phyloP scores from a whole-genome alignment of 441 rosid species.

The Manihot esculenta region DNA sequence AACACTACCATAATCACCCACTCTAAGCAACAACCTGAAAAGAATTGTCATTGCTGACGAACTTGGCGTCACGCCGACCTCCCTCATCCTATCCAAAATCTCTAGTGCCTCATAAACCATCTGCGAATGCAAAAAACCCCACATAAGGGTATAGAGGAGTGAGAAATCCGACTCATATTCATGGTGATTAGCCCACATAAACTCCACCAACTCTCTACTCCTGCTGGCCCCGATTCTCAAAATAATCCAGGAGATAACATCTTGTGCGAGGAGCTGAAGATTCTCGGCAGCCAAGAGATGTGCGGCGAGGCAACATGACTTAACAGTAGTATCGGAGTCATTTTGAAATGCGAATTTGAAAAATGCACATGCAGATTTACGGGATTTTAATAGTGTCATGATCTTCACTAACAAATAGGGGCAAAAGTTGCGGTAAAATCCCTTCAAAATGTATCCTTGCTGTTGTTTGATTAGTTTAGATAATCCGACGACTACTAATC shows the following conservation, averaged over 20 bases:
- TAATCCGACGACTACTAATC: conserved; percentile 47
- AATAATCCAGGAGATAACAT: conserved; percentile 56
- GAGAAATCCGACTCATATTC: conserved; percentile 55
- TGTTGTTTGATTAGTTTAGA: conserved; percentile 44
- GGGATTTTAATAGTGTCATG: conserved; percentile 43
- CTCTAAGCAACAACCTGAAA: conserved; percentile 53
- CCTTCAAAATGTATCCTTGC: conserved; percentile 32
- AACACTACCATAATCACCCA: conserved; percentile 55
- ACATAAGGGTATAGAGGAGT: conserved; percentile 61
- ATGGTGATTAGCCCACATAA: conserved; percentile 55
- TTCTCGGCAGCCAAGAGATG: conserved; percentile 50
- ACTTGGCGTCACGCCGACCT: conserved; percentile 45
- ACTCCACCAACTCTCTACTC: conserved; percentile 46
- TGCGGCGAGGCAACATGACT: conserved; percentile 47
- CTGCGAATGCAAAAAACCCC: conserved; percentile 47
- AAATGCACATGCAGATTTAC: conserved; percentile 58
- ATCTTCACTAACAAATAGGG: conserved; percentile 44
- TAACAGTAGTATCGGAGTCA: conserved; percentile 38
- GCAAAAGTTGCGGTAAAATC: conserved; percentile 38
- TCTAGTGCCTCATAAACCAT: conserved; percentile 44
- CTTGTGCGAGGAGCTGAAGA: conserved; percentile 55
- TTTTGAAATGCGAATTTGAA: conserved; percentile 52
- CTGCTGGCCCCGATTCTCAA: conserved; percentile 43
- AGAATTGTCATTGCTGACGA: conserved; percentile 51
- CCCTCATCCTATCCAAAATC: conserved; percentile 54